Conservation (phyloP, 2,329 filamentous ascomycete genomes). For the Aureobasidium subglaciale region DNA sequence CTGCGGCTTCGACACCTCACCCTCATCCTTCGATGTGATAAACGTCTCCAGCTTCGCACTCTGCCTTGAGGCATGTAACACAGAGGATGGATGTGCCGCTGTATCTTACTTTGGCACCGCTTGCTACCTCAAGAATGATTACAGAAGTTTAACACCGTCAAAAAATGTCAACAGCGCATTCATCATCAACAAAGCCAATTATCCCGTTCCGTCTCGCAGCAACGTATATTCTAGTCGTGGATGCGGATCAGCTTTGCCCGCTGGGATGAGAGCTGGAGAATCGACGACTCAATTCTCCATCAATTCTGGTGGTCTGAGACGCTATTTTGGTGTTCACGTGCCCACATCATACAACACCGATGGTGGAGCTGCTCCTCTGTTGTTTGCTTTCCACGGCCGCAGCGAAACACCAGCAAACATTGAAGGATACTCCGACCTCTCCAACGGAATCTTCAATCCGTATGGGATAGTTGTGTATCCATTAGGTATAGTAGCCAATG, state of each 20-base stretch:
- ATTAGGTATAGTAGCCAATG: conserved; percentile 32
- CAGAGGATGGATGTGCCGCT: conserved; percentile 3
- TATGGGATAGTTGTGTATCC: conserved; percentile 41
- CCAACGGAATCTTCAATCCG: conserved; percentile 38
- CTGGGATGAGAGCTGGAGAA: conserved; percentile 19
- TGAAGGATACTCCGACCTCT: conserved; percentile 39
- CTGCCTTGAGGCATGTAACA: conserved; percentile 16
- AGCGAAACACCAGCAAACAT: conserved; percentile 32
- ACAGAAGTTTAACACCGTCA: not conserved
- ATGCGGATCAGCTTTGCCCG: conserved; percentile 21
- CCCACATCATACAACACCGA: conserved; percentile 33
- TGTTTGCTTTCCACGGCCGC: conserved; percentile 44
- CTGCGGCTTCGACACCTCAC: conserved; percentile 1
- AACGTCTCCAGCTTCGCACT: not conserved
- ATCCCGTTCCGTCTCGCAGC: conserved; percentile 13
- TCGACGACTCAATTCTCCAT: conserved; percentile 19
- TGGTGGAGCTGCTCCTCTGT: conserved; percentile 34
- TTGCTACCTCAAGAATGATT: conserved; percentile 16
- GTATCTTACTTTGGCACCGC: conserved; percentile 12
- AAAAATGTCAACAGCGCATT: not conserved
- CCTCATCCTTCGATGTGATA: not conserved
- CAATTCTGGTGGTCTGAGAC: conserved; percentile 24
- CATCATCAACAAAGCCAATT: conserved; percentile 3
- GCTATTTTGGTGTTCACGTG: conserved; percentile 33
- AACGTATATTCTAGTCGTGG: conserved; percentile 20